Base-by-base conservation (phyloP, 345 rosid genomes). In the Eucalyptus regnans region DNA sequence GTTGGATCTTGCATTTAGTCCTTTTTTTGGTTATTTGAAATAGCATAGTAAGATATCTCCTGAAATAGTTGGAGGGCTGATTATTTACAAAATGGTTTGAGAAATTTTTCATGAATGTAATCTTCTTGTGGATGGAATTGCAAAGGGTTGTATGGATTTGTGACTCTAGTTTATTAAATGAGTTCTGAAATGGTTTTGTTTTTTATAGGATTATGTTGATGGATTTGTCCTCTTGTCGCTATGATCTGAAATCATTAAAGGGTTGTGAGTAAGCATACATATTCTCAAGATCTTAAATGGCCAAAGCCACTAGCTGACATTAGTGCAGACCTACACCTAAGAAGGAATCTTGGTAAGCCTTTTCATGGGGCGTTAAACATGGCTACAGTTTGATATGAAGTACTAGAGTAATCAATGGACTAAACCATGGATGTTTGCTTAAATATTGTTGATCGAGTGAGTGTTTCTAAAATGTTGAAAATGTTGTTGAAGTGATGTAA, bases 161-260 rank as follows among this genome's bases (percentile, higher is more conserved):
- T 15, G 0, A 50, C 7, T 50, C 0, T 0, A 1, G 18, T 50
- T 50, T 2, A 15, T 15, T 50, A 50, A 15, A 50, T 6, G 18
- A 50, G 52, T 50, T 50, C 3, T 50, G 3, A 50, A 14, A 50
- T 15, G 52, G 3, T 6, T 50, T 50, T 50, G 7, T 0, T 15
- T 0, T 2, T 0, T 7, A 5, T 4, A 41, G 31, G 16, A 27
- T 60, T 60, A 27, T 60, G 66, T 60, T 27, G 7, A 60, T 27
- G 31, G 31, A 2, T 60, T 27, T 5, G 6, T 60, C 31, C 66
- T 60, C 31, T 60, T 27, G 66, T 60, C 2, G 2, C 8, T 27
- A 60, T 60, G 66, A 60, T 60, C 4, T 3, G 1, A 50, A 60
- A 60, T 20, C 66, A 25, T 60, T 25, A 15, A 60, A 60, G 7